Evolutionary conservation across 345 rosid genomes (phyloP).

Genomic region (Fremontodendron californicum): DNA sequence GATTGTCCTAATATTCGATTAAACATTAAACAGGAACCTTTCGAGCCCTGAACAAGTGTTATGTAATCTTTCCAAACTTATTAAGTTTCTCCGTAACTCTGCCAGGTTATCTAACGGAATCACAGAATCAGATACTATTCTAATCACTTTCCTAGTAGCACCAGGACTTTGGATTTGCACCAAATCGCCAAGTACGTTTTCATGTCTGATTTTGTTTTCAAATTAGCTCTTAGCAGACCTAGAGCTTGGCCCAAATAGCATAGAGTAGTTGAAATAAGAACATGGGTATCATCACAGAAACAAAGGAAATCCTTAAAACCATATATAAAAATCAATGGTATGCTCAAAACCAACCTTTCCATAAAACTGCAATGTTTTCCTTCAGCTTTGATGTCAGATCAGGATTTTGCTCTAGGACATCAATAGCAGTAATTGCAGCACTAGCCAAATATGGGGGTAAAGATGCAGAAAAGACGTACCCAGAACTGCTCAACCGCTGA

Average conservation of each 20-base stretch:
- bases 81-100: too few species aligned
- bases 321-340: background rate
- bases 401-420: conserved; percentile 73
- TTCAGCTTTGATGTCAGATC: conserved; percentile 54
- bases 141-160: background rate
- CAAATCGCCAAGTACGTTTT: background rate
- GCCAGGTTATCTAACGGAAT: background rate
- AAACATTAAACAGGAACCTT: background rate
- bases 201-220: background rate
- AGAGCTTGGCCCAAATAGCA: background rate
- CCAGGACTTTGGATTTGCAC: background rate
- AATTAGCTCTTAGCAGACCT: background rate
- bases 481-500: conserved; percentile 92
- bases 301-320: background rate
- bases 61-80: background rate
- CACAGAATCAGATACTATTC: background rate
- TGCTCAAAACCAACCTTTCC: conserved; percentile 57
- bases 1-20: background rate
- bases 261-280: background rate
- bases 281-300: background rate
- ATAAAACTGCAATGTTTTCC: conserved; percentile 52
- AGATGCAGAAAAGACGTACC: conserved; percentile 94
- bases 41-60: background rate
- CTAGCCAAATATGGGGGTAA: conserved; percentile 91
- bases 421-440: conserved; percentile 89